Conservation (phyloP, 2,329 filamentous ascomycete genomes). For the Aspergillus candidus region DNA sequence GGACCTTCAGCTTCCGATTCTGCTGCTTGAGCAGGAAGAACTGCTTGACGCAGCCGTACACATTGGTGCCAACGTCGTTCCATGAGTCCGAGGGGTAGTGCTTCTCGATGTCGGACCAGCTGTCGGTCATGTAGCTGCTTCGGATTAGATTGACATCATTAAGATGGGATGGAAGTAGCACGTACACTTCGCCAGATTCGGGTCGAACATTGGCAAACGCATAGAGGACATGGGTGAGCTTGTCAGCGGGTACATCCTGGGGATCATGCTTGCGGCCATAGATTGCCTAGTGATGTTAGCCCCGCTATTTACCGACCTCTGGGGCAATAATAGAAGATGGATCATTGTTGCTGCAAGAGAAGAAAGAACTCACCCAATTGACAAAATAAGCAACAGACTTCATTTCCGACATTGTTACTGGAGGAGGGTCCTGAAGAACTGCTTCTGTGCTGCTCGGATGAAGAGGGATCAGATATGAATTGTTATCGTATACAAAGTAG, state of each 20-base stretch:
- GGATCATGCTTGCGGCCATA: conserved; percentile 78
- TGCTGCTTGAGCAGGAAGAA: conserved; percentile 68
- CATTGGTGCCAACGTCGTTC: conserved; percentile 66
- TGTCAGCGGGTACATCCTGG: conserved; percentile 70
- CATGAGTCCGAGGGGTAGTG: conserved; percentile 61
- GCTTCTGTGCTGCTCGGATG: conserved; percentile 5
- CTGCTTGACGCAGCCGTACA: conserved; percentile 72
- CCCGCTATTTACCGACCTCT: not conserved
- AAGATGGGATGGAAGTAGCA: conserved; percentile 1
- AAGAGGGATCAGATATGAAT: conserved; percentile 7
- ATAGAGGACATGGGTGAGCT: conserved; percentile 81
- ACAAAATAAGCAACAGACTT: conserved; percentile 40
- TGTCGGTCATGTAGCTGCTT: conserved; percentile 53
- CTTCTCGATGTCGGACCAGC: conserved; percentile 62
- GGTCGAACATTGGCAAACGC: conserved; percentile 79
- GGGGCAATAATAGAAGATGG: conserved; percentile 2
- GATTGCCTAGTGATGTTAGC: conserved; percentile 56
- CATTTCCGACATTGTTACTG: conserved; percentile 23
- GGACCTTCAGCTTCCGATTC: conserved; percentile 68
- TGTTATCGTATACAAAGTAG: conserved; percentile 7
- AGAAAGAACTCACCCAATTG: conserved; percentile 37
- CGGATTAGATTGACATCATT: conserved; percentile 5
- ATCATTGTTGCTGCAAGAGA: not conserved
- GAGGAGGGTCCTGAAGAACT: conserved; percentile 7
- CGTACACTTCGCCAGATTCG: conserved; percentile 70